A percentile compares a stretch with the other conserved stretches of the same genome.
phyloP scores from a whole-genome alignment of 208 protist species.

The Leishmania mexicana region DNA sequence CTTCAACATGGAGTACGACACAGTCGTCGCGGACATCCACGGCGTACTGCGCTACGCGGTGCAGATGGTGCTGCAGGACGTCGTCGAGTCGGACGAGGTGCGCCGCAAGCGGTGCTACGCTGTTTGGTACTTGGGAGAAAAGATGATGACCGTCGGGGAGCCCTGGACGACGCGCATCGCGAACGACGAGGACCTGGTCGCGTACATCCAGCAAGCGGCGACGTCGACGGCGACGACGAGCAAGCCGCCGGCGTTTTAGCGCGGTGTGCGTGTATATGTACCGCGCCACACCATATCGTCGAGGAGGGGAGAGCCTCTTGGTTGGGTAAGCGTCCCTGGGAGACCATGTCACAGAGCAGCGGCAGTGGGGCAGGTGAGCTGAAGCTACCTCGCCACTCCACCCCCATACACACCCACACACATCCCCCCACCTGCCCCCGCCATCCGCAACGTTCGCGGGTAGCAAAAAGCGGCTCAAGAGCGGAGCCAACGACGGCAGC shows the following conservation, averaged over 20 bases:
- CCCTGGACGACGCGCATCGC: conserved; percentile 38
- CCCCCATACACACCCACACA: too few relatives aligned
- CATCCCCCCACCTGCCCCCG: neutral
- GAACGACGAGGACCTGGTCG: conserved; percentile 71
- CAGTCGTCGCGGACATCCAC: conserved; percentile 73
- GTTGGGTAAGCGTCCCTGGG: neutral
- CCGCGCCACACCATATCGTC: neutral
- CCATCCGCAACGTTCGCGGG: neutral
- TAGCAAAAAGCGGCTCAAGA: neutral
- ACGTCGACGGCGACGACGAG: conserved; percentile 64
- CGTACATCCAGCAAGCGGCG: conserved; percentile 85
- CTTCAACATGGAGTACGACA: conserved; percentile 88
- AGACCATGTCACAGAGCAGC: neutral
- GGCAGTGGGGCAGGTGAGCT: neutral
- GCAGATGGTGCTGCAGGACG: conserved; percentile 80
- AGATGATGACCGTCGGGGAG: conserved; percentile 68
- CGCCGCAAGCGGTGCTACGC: conserved; percentile 76
- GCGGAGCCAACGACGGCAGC: neutral
- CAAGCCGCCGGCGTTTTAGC: conserved; percentile 56
- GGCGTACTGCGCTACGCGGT: conserved; percentile 61
- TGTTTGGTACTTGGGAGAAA: conserved; percentile 80
- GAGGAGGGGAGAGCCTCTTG: neutral
- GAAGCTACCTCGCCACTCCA: neutral
- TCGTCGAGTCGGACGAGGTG: conserved; percentile 54
- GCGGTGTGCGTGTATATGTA: neutral